phyloP scores from a whole-genome alignment of 2,329 filamentous ascomycete genomes.

The Exophiala aquamarina region DNA sequence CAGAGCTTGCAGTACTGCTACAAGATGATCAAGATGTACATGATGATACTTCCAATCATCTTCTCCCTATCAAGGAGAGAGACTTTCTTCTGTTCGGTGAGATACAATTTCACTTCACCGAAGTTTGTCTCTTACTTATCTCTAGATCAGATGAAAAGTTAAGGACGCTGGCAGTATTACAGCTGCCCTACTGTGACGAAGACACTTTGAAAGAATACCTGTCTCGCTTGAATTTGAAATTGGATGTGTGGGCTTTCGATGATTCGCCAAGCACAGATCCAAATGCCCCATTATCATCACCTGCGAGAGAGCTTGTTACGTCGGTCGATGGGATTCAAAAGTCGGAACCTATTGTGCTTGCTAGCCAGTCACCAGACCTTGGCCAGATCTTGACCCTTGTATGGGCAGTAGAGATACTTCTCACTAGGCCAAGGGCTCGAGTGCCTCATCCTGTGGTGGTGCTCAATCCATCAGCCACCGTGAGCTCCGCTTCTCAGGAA shows the following conservation, averaged over 20 bases:
- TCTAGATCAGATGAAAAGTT: constrained; percentile 55
- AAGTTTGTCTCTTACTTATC: constrained; percentile 47
- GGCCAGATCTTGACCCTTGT: constrained; percentile 39
- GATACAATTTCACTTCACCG: not conserved
- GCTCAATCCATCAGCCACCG: constrained; percentile 43
- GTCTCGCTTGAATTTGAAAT: constrained; percentile 47
- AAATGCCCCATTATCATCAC: constrained; percentile 27
- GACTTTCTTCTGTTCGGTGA: constrained; percentile 45
- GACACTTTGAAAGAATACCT: constrained; percentile 49
- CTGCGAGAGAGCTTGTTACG: constrained; percentile 43
- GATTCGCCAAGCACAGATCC: constrained; percentile 35
- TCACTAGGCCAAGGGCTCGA: constrained; percentile 50
- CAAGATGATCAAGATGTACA: constrained; percentile 36
- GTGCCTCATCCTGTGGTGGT: constrained; percentile 58
- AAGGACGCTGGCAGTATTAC: constrained; percentile 51
- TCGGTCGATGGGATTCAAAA: constrained; percentile 39
- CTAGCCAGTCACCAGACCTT: constrained; percentile 43
- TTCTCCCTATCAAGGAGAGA: constrained; percentile 52
- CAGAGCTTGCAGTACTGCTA: constrained; percentile 16
- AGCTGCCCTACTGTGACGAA: constrained; percentile 52
- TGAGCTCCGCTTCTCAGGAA: constrained; percentile 39
- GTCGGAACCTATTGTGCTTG: constrained; percentile 46
- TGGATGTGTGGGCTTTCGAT: constrained; percentile 49
- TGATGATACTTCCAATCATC: constrained; percentile 37
- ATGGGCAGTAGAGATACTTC: constrained; percentile 45